Base-by-base conservation (phyloP, 2,329 filamentous ascomycete species). In the Fusarium pseudonygamai region DNA sequence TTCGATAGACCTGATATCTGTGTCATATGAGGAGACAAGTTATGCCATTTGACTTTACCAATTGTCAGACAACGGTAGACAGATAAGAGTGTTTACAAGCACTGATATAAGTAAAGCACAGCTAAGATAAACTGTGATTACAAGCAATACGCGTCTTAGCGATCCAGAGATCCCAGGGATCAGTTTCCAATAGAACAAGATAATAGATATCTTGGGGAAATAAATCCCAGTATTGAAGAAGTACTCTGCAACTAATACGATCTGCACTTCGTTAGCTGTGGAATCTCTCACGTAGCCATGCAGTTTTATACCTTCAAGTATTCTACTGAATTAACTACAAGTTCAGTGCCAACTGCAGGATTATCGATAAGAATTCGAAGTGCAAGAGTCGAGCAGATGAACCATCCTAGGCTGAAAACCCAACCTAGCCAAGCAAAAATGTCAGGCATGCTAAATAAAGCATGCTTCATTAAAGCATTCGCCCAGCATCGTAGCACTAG, bases 391-490 rank as follows among this genome's bases (percentile, higher is more conserved):
- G 65, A 67, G 24, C 62, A 67, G 24, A 61, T 67, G 7, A 67
- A 67, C 65, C 65, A 67, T 36, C 65, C 65, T 7, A 67, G 24
- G 12, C 62, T 67, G 10, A 67, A 67, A 15, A 67, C 7, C 63
- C 63, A 67, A 13, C 65, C 65, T 6, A 45, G 55, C 65, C 65
- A 67, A 4, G 65, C 63, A 16, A 67, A 32, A 9, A 47, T 13
- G 28, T 67, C 63, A 10, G 46, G 22, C 15, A 58, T 30, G 20
- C 49, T 47, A 6, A 60, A 42, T 1, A 67, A 5, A 9, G 53
- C n/a, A 6, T 61, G 65, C 11, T 67, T 65, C 20, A 47, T 20
- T 1, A 67, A 47, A 5, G 36, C 2, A 7, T 57, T 47, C 8
- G 65, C 62, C 36, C 40, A 61, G 26, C 63, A 43, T 14, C 55